phyloP scores from a whole-genome alignment of 1,284 basidiomycete genomes.

The Quambalaria eucalypti region DNA sequence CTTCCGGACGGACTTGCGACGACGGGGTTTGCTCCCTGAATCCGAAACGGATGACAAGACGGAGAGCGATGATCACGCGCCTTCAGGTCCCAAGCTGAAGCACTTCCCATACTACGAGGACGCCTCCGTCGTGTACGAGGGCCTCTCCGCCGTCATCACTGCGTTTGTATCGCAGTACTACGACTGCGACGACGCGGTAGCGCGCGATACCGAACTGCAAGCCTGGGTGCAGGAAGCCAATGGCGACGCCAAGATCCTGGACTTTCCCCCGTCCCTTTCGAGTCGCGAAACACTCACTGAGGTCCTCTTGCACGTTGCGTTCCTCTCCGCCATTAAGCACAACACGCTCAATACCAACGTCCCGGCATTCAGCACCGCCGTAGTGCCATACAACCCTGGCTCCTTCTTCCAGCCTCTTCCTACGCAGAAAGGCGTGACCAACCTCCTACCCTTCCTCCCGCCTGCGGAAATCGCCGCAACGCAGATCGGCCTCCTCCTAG shows the following conservation, averaged over 20 bases:
- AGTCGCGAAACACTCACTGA: background rate
- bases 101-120: background rate
- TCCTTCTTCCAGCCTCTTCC: background rate
- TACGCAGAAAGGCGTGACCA: background rate
- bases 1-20: too few species aligned
- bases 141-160: background rate
- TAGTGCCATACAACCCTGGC: background rate
- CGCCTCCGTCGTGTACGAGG: background rate
- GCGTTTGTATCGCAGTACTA: background rate
- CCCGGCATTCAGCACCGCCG: too few species aligned
- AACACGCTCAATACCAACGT: background rate
- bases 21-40: too few species aligned
- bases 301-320: background rate
- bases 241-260: too few species aligned
- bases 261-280: background rate
- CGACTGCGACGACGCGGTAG: background rate
- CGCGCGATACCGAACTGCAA: background rate
- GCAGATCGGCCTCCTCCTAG: background rate
- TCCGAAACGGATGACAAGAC: too few species aligned
- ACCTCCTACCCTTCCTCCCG: background rate
- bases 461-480: background rate
- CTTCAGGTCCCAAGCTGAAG: too few species aligned
- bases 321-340: background rate
- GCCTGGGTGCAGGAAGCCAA: background rate
- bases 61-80: too few species aligned